phyloP scores from a whole-genome alignment of 163 green algal species.

The Picocystis sp. region DNA sequence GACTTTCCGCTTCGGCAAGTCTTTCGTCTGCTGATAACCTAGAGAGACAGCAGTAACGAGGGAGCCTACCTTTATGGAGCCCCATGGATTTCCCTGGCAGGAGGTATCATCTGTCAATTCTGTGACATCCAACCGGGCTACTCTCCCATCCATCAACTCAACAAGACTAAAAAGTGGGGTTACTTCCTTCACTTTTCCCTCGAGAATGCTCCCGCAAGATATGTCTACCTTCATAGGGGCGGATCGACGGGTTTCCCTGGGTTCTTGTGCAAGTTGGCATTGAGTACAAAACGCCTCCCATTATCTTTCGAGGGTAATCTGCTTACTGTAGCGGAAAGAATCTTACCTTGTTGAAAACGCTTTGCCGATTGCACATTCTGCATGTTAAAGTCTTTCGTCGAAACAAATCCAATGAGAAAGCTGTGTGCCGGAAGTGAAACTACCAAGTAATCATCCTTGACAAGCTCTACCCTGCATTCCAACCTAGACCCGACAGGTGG shows the following conservation, averaged over 20 bases:
- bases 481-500: conserved; percentile 9
- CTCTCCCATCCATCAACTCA: conserved; percentile 12
- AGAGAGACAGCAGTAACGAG: not conserved
- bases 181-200: conserved; percentile 26
- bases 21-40: conserved; percentile 8
- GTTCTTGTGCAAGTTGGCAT: not conserved
- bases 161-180: conserved; percentile 31
- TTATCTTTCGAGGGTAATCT: conserved; percentile 1
- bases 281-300: conserved; percentile 14
- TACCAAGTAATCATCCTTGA: conserved; percentile 36
- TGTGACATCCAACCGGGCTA: conserved; percentile 35
- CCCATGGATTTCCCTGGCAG: not conserved
- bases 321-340: conserved; percentile 3
- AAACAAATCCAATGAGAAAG: conserved; percentile 19
- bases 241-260: not conserved
- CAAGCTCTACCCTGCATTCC: conserved; percentile 28
- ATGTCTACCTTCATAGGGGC: conserved; percentile 5
- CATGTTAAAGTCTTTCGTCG: conserved; percentile 19
- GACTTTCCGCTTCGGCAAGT: conserved; percentile 10
- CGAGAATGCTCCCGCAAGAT: conserved; percentile 15
- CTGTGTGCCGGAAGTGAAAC: conserved; percentile 21
- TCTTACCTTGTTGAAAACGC: conserved; percentile 11
- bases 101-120: conserved; percentile 20
- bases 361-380: conserved; percentile 12
- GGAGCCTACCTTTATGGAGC: conserved; percentile 1